Evolutionary conservation across 768 basidiomycete genomes (phyloP).

Genomic region (Russula vinacea): DNA sequence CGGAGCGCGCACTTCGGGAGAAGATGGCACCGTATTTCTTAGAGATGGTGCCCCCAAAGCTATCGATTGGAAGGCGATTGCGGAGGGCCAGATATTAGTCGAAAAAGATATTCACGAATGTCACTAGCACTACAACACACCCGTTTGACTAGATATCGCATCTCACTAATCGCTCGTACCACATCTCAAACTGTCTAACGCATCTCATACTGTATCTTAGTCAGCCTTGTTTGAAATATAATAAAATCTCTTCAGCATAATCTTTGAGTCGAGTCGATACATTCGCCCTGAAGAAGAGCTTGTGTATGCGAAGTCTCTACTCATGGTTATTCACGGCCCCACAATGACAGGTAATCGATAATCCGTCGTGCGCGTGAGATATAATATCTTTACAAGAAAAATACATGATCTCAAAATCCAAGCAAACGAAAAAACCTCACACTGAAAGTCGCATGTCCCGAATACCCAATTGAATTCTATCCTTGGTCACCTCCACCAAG

Average conservation of each 20-base stretch:
- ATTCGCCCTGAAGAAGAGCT: neutral
- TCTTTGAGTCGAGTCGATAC: neutral
- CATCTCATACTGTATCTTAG: neutral
- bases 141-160: too few relatives aligned
- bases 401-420: slow-evolving; percentile 14
- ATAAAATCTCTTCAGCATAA: neutral
- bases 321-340: neutral
- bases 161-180: too few relatives aligned
- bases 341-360: neutral
- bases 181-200: too few relatives aligned
- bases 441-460: neutral
- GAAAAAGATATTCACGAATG: neutral
- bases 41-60: slow-evolving; percentile 16
- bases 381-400: slow-evolving; percentile 5
- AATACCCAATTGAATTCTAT: neutral
- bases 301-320: neutral
- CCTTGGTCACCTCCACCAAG: slow-evolving; percentile 27
- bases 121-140: neutral
- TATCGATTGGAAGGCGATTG: slow-evolving; percentile 22
- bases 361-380: neutral
- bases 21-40: slow-evolving; percentile 9
- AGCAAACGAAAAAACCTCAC: neutral
- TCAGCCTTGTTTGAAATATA: neutral
- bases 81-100: neutral
- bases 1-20: slow-evolving; percentile 6